phyloP scores from a whole-genome alignment of 2,329 filamentous ascomycete species.

The Colletotrichum truncatum region DNA sequence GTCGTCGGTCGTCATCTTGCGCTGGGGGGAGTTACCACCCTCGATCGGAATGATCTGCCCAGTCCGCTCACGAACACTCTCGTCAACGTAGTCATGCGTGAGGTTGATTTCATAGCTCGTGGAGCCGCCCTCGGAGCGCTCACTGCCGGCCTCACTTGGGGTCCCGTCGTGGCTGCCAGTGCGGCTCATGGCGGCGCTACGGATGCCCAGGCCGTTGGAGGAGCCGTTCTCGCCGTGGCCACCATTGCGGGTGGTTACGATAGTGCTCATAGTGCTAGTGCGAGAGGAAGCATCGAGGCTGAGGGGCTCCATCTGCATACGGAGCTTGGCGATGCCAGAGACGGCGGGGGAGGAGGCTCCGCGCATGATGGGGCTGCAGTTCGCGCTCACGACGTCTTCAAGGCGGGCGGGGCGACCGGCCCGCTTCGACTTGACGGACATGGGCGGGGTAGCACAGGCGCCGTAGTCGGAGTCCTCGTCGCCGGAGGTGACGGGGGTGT shows the following conservation, averaged over 20 bases:
- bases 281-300: slow-evolving; percentile 69
- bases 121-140: slow-evolving; percentile 71
- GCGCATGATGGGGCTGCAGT: slow-evolving; percentile 70
- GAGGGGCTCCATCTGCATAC: slow-evolving; percentile 82
- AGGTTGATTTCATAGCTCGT: slow-evolving; percentile 88
- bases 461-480: slow-evolving; percentile 67
- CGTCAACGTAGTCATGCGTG: slow-evolving; percentile 85
- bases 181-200: slow-evolving; percentile 65
- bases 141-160: slow-evolving; percentile 61
- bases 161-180: slow-evolving; percentile 65
- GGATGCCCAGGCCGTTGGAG: slow-evolving; percentile 45
- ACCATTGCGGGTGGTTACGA: slow-evolving; percentile 60
- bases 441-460: slow-evolving; percentile 30
- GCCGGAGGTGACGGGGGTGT: slow-evolving; percentile 62
- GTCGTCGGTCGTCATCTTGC: slow-evolving; percentile 92
- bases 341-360: slow-evolving; percentile 61
- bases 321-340: slow-evolving; percentile 84
- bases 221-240: slow-evolving; percentile 49
- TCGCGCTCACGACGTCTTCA: slow-evolving; percentile 67
- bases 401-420: slow-evolving; percentile 52
- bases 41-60: slow-evolving; percentile 58
- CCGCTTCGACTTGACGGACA: slow-evolving; percentile 35
- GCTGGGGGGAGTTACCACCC: slow-evolving; percentile 62
- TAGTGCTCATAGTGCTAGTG: slow-evolving; percentile 62
- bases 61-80: slow-evolving; percentile 59